These are phyloP conservation scores for Alisma plantagoaquatica DNA, from an alignment of 106 monocot species.

Conservation along the genomic window DNA sequence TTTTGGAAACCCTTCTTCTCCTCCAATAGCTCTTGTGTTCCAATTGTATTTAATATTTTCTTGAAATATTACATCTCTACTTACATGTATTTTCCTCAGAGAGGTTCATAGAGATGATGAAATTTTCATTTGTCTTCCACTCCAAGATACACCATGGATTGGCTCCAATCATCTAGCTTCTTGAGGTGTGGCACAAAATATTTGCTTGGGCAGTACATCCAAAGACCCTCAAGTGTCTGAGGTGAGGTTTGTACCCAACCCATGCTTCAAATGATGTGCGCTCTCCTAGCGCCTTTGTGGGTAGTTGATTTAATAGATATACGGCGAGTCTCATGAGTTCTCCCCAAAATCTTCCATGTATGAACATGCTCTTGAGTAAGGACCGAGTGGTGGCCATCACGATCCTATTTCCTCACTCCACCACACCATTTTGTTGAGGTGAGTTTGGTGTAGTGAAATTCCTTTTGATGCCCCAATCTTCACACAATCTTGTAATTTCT, in stretches of 20 bases:
- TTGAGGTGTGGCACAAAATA: neutral
- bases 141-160: neutral
- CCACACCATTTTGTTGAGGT: conserved; percentile 7
- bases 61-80: conserved; percentile 1
- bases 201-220: neutral
- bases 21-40: neutral
- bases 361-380: too few species aligned
- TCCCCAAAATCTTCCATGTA: too few species aligned
- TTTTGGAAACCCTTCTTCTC: too few species aligned
- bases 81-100: neutral
- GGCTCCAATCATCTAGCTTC: neutral
- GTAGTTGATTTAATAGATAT: too few species aligned
- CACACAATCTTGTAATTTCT: conserved; percentile 1
- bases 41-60: neutral
- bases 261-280: too few species aligned
- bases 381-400: neutral
- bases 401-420: conserved; percentile 3
- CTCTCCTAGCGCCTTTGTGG: too few species aligned
- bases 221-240: too few species aligned
- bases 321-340: too few species aligned
- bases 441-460: conserved; percentile 3
- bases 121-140: neutral
- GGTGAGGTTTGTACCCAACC: too few species aligned
- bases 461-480: conserved; percentile 3
- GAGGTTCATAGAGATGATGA: neutral